Conservation (phyloP, 2,329 filamentous ascomycete genomes). For the Monosporascus sp. region DNA sequence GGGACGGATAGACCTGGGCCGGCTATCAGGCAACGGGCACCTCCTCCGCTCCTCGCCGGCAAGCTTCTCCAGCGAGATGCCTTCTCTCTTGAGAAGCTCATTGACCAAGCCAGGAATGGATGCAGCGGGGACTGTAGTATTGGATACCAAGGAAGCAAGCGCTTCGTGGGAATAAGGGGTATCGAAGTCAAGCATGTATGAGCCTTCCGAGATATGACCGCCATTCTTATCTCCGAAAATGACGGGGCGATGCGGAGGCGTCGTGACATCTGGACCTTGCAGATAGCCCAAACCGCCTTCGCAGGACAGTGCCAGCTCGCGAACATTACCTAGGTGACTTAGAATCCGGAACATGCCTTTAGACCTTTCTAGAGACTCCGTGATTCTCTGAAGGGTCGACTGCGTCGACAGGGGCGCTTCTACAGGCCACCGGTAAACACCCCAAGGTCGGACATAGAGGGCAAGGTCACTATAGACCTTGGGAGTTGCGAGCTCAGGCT, state of each 20-base stretch:
- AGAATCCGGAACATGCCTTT: conserved; percentile 57
- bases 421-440: conserved; percentile 60
- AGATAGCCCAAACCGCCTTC: conserved; percentile 66
- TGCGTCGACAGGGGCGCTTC: conserved; percentile 53
- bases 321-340: conserved; percentile 46
- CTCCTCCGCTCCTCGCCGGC: conserved; percentile 1
- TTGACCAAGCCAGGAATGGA: not conserved
- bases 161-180: conserved; percentile 4
- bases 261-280: conserved; percentile 52
- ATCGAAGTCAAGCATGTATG: not conserved
- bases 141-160: conserved; percentile 4
- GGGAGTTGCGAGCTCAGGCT: conserved; percentile 43
- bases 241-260: conserved; percentile 30
- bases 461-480: conserved; percentile 52
- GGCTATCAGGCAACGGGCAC: conserved; percentile 3
- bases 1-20: not conserved
- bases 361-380: conserved; percentile 59
- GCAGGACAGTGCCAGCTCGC: conserved; percentile 61
- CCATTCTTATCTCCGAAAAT: conserved; percentile 26
- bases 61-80: not conserved
- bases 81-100: not conserved
- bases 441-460: conserved; percentile 55
- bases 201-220: not conserved
- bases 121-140: not conserved
- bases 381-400: conserved; percentile 52